A percentile compares a stretch with the other conserved stretches of the same genome.
phyloP scores from a whole-genome alignment of 768 basidiomycete species.

The Tricholoma terreum region DNA sequence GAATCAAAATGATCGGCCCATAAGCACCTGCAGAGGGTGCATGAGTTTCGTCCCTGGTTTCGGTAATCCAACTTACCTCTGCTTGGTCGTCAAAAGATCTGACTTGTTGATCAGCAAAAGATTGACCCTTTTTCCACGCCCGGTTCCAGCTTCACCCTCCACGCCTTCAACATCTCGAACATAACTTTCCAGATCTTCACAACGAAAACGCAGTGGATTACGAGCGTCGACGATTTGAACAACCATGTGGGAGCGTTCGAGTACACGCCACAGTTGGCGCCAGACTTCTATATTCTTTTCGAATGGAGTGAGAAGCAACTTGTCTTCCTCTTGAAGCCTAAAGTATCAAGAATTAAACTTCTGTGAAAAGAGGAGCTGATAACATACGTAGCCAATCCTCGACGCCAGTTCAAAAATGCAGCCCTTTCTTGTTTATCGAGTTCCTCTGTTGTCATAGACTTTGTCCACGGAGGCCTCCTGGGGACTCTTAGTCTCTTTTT shows the following conservation, averaged over 20 bases:
- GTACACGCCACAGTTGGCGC: constrained; percentile 96
- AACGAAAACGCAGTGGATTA: constrained; percentile 89
- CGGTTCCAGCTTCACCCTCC: constrained; percentile 78
- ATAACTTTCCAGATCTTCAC: constrained; percentile 87
- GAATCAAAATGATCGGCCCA: constrained; percentile 94
- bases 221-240: constrained; percentile 97
- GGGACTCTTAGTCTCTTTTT: constrained; percentile 80
- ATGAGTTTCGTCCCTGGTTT: not conserved
- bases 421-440: constrained; percentile 88
- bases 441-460: constrained; percentile 68
- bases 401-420: constrained; percentile 90
- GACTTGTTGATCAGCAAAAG: constrained; percentile 94
- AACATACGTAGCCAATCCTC: constrained; percentile 86
- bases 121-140: constrained; percentile 66
- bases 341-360: constrained; percentile 3
- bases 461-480: constrained; percentile 86
- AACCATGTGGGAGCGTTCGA: constrained; percentile 91
- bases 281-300: constrained; percentile 98
- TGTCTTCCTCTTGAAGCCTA: constrained; percentile 85
- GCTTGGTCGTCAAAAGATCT: constrained; percentile 82
- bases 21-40: constrained; percentile 44
- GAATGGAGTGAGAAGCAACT: constrained; percentile 90
- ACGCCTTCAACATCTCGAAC: constrained; percentile 79
- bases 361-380: not conserved
- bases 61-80: constrained; percentile 53